phyloP scores from a whole-genome alignment of 1,139 yeast genomes.

The Pneumocystis carinii region DNA sequence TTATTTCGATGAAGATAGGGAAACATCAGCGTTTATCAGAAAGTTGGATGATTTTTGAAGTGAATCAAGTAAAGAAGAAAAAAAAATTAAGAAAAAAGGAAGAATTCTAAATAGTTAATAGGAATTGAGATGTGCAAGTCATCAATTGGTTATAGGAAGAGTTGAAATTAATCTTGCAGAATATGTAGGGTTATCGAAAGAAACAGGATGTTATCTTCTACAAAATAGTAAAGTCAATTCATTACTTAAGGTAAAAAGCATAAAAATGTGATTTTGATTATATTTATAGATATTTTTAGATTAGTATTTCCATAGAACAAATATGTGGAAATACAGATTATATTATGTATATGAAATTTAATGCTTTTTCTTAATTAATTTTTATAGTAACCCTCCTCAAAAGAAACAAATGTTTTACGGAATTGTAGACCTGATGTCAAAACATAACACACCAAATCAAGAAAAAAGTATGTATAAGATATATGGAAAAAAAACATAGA shows the following conservation, averaged over 20 bases:
- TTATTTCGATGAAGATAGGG: constrained; percentile 31
- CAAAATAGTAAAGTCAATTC: constrained; percentile 73
- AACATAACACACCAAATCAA: constrained; percentile 10
- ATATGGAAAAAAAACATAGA: constrained; percentile 1
- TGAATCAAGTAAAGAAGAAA: constrained; percentile 13
- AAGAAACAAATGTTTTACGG: constrained; percentile 24
- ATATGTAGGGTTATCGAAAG: constrained; percentile 44
- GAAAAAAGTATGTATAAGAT: neutral
- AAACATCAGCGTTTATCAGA: constrained; percentile 22
- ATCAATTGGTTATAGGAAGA: constrained; percentile 42
- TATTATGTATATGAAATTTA: constrained; percentile 7
- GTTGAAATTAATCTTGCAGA: constrained; percentile 59
- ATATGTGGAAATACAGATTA: neutral
- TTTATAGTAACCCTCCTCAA: constrained; percentile 1
- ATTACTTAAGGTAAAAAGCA: constrained; percentile 34
- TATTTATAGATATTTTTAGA: neutral
- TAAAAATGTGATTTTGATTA: neutral
- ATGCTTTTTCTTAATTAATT: neutral
- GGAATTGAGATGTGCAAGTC: constrained; percentile 21
- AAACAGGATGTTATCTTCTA: constrained; percentile 48
- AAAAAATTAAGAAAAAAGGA: neutral
- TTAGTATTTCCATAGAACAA: neutral
- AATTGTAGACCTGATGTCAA: constrained; percentile 23
- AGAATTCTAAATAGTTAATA: constrained; percentile 13
- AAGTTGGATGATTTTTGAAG: constrained; percentile 24